Percentiles rank a stretch among this genome's conserved stretches.
Conservation (phyloP, 2,329 filamentous ascomycete species). For the Clathrospora elynae region DNA sequence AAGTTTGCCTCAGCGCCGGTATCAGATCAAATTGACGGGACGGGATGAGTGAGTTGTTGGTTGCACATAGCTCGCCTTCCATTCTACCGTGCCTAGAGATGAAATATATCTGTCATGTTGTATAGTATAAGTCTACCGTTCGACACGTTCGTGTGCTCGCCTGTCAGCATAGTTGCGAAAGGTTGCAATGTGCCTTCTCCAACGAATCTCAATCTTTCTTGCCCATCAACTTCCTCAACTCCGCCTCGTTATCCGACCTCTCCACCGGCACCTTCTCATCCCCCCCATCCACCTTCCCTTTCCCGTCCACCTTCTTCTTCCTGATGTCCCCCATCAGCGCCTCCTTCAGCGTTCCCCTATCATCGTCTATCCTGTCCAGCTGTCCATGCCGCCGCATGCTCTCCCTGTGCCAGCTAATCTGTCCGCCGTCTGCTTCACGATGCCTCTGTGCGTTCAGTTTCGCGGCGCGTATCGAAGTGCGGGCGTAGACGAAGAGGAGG, state of each 20-base stretch:
- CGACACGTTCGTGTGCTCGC: no score
- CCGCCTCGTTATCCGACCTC: constrained; percentile 46
- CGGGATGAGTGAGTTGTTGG: neutral
- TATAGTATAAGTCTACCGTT: no score
- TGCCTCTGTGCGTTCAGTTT: constrained; percentile 67
- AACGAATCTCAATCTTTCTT: constrained; percentile 31
- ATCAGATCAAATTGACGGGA: constrained; percentile 2
- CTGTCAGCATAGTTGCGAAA: no score
- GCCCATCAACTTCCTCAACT: constrained; percentile 47
- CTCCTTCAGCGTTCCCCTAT: constrained; percentile 40
- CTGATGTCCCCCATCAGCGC: constrained; percentile 41
- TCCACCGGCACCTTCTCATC: constrained; percentile 36
- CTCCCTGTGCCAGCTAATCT: constrained; percentile 61
- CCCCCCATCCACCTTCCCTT: constrained; percentile 25
- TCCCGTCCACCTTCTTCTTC: constrained; percentile 39
- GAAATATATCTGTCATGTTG: no score
- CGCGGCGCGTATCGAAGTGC: constrained; percentile 68
- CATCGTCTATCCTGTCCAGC: constrained; percentile 52
- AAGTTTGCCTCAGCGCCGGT: neutral
- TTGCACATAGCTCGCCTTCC: constrained; percentile 1
- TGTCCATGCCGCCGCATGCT: constrained; percentile 59
- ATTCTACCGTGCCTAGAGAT: no score
- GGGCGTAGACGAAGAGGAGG: constrained; percentile 65
- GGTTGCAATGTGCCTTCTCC: neutral
- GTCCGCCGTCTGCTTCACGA: constrained; percentile 62